Conservation (phyloP, 352 stramenopile genomes). For the Peronospora destructor region DNA sequence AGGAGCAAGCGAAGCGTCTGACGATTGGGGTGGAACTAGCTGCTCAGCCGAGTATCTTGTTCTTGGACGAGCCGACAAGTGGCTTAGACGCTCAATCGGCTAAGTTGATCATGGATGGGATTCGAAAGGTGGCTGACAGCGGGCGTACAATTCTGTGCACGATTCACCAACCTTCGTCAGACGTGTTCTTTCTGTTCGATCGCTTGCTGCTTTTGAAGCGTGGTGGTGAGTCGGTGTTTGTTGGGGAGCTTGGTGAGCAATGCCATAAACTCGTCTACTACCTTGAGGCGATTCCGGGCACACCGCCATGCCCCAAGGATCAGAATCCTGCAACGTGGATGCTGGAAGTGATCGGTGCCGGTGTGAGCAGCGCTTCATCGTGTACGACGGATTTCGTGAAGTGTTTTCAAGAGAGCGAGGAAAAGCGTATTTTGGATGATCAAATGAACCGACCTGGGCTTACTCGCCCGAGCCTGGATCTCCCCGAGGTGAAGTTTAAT, state of each 20-base stretch:
- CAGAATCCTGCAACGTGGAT: slow-evolving; percentile 60
- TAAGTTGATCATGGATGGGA: slow-evolving; percentile 32
- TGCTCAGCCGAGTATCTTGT: slow-evolving; percentile 2
- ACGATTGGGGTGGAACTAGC: slow-evolving; percentile 2
- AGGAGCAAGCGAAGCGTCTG: slow-evolving; percentile 3
- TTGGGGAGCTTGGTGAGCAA: slow-evolving; percentile 39
- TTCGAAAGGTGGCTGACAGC: slow-evolving; percentile 73
- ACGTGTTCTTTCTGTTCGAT: slow-evolving; percentile 85
- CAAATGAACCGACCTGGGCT: slow-evolving; percentile 30
- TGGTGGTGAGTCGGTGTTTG: slow-evolving; percentile 42
- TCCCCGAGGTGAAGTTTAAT: slow-evolving; percentile 28
- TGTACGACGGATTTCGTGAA: slow-evolving; percentile 32
- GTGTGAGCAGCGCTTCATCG: slow-evolving; percentile 11
- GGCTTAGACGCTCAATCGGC: slow-evolving; percentile 2
- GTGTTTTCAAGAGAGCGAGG: slow-evolving; percentile 19
- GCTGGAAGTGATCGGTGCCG: slow-evolving; percentile 36
- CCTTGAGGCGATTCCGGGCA: slow-evolving; percentile 25
- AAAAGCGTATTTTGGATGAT: slow-evolving; percentile 18
- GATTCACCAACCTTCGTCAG: slow-evolving; percentile 59
- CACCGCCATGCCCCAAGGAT: slow-evolving; percentile 19
- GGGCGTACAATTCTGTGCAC: slow-evolving; percentile 70
- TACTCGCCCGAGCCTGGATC: slow-evolving; percentile 20
- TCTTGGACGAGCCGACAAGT: slow-evolving; percentile 4
- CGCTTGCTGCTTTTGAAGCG: slow-evolving; percentile 37
- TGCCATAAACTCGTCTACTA: slow-evolving; percentile 26